phyloP scores from a whole-genome alignment of 139 green algal species.

The Micractinium sp. region DNA sequence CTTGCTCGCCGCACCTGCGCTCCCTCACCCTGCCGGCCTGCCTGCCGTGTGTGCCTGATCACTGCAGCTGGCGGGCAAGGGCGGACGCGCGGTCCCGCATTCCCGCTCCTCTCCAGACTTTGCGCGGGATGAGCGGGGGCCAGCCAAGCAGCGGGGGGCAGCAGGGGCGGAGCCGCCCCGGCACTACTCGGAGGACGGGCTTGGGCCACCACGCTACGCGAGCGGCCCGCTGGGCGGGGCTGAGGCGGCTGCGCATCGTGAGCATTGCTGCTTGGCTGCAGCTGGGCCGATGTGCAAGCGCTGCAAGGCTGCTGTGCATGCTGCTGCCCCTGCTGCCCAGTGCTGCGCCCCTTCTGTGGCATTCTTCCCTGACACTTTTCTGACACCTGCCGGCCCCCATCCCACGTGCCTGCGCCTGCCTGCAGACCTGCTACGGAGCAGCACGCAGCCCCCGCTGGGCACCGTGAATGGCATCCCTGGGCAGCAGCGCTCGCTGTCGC shows the following conservation, averaged over 20 bases:
- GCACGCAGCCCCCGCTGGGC: neutral
- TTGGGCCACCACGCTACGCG: neutral
- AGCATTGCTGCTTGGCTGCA: neutral
- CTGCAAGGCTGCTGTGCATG: neutral
- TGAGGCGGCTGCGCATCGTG: neutral
- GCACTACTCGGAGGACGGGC: neutral
- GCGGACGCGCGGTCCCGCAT: neutral
- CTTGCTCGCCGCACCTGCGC: neutral
- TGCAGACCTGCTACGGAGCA: conserved; percentile 21
- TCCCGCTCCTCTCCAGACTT: conserved; percentile 43
- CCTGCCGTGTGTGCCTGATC: neutral
- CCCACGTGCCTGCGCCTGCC: neutral
- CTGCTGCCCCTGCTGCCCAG: neutral
- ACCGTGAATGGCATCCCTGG: neutral
- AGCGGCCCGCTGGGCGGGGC: neutral
- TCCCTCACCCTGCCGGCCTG: no score
- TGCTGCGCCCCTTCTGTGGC: neutral
- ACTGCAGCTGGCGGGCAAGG: conserved; percentile 1
- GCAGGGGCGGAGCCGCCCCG: conserved; percentile 3
- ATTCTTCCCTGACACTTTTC: neutral
- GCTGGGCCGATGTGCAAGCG: neutral
- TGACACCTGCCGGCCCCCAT: neutral
- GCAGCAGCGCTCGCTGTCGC: conserved; percentile 12
- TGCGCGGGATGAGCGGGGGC: neutral
- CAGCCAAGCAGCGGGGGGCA: conserved; percentile 1